Conservation (phyloP, 2,329 filamentous ascomycete species). For the Aurifilum marmelostoma region DNA sequence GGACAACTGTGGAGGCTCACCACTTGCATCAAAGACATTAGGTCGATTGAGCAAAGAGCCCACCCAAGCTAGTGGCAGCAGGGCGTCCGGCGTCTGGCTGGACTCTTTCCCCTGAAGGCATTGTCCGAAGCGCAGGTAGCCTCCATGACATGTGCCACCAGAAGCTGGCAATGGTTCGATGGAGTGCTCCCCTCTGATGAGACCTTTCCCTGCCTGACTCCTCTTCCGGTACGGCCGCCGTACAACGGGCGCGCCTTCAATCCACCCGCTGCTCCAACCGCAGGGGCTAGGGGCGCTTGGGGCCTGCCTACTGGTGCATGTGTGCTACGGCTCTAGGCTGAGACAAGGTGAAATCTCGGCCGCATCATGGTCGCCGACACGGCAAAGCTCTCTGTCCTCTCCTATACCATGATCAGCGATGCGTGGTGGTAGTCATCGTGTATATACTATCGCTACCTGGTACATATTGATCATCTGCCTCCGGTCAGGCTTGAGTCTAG, state of each 20-base stretch:
- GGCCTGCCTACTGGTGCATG: background rate
- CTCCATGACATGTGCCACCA: background rate
- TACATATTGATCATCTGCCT: background rate
- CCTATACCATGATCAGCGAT: background rate
- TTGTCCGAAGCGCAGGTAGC: background rate
- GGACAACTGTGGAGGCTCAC: background rate
- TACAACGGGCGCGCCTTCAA: background rate
- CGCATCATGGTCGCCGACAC: slow-evolving; percentile 13
- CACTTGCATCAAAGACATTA: background rate
- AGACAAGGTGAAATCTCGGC: slow-evolving; percentile 6
- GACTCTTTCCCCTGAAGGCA: background rate
- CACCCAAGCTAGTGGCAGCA: background rate
- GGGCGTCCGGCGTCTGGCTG: background rate
- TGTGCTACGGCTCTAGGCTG: background rate
- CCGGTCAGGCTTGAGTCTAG: background rate
- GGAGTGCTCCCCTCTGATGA: background rate
- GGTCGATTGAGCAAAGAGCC: background rate
- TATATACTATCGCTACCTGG: no score
- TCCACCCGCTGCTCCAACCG: background rate
- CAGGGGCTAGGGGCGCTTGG: background rate
- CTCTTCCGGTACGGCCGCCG: background rate
- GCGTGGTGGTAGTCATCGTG: background rate
- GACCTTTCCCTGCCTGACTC: background rate
- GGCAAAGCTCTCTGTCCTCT: background rate
- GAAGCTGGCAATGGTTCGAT: background rate